These are phyloP conservation scores for Phytophthora pseudosyringae DNA, from an alignment of 352 stramenopile species.

Conservation along the genomic window DNA sequence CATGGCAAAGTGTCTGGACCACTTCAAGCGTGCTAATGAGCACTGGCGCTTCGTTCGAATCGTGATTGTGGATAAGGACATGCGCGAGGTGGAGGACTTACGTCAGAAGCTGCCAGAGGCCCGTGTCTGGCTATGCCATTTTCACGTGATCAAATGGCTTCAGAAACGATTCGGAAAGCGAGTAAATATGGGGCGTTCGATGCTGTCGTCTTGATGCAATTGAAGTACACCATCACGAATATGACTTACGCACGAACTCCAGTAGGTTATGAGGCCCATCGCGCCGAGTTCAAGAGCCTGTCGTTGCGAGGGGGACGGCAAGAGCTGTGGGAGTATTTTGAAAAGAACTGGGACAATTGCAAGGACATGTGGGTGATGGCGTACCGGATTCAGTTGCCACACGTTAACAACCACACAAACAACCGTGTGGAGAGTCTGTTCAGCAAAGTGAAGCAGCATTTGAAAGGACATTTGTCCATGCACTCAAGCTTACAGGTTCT, in stretches of 20 bases:
- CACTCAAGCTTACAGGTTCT: background rate
- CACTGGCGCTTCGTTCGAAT: constrained; percentile 17
- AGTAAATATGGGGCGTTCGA: constrained; percentile 6
- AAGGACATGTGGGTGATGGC: constrained; percentile 10
- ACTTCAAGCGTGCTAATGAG: constrained; percentile 21
- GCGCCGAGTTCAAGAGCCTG: constrained; percentile 14
- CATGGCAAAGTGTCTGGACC: constrained; percentile 8
- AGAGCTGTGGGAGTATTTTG: background rate
- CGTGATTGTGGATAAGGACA: constrained; percentile 15
- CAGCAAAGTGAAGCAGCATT: constrained; percentile 12
- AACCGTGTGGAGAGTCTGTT: constrained; percentile 6
- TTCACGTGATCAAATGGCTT: constrained; percentile 19
- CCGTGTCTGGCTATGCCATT: constrained; percentile 2
- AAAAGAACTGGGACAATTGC: constrained; percentile 4
- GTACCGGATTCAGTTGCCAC: background rate
- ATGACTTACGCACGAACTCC: constrained; percentile 6
- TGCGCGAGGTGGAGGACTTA: background rate
- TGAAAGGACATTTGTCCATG: constrained; percentile 2
- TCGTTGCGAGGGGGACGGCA: background rate
- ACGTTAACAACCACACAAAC: too few species aligned
- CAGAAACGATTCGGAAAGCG: constrained; percentile 9
- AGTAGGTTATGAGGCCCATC: background rate
- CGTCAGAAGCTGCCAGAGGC: constrained; percentile 1
- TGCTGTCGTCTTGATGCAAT: background rate
- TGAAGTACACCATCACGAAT: constrained; percentile 12